A percentile compares a stretch with the other conserved stretches of the same genome.
phyloP scores from a whole-genome alignment of 202 grass and related monocot species.

The Setaria italica region DNA sequence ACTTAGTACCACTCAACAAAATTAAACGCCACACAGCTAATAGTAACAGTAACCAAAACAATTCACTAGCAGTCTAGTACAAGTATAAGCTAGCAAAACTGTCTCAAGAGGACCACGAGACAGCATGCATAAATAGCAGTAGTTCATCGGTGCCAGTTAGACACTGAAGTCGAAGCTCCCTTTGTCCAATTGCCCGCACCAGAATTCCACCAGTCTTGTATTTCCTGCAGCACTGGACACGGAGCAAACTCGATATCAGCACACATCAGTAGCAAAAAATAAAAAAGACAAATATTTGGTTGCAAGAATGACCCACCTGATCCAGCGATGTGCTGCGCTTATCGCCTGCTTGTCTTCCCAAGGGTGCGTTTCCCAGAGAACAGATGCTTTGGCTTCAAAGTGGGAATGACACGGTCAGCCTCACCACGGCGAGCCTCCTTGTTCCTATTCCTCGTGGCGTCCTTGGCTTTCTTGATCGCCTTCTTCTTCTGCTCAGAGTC shows the following conservation, averaged over 20 bases:
- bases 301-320: constrained; percentile 20
- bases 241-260: constrained; percentile 1
- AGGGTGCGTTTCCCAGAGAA: constrained; percentile 81
- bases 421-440: constrained; percentile 88
- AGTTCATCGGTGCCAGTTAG: neutral
- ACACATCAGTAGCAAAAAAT: neutral
- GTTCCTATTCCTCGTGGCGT: constrained; percentile 67
- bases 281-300: neutral
- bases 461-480: constrained; percentile 67
- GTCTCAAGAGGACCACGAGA: neutral
- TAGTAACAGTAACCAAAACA: too few species aligned
- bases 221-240: constrained; percentile 2
- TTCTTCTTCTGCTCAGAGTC: constrained; percentile 74
- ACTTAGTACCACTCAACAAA: neutral
- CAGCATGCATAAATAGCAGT: neutral
- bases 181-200: neutral
- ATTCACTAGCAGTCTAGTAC: too few species aligned
- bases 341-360: constrained; percentile 83
- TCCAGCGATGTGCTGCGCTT: constrained; percentile 20
- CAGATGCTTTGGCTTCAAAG: constrained; percentile 94
- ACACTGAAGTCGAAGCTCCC: neutral
- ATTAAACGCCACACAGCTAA: too few species aligned
- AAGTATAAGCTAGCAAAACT: neutral
- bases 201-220: neutral
- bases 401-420: constrained; percentile 85